phyloP scores from a whole-genome alignment of 2,329 filamentous ascomycete species.

The Botrytis fabae region DNA sequence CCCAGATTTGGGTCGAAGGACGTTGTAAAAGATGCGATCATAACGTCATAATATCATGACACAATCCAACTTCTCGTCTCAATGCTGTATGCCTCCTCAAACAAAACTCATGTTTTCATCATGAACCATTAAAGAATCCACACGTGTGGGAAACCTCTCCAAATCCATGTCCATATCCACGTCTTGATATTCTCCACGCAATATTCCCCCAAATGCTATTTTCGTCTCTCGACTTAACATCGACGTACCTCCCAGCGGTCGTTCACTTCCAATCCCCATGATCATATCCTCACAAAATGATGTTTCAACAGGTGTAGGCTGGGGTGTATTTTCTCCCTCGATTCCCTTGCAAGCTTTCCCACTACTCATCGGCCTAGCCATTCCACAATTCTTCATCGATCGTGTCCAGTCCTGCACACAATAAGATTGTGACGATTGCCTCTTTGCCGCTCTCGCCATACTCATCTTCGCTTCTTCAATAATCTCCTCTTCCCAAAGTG shows the following conservation, averaged over 20 bases:
- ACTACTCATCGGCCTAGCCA: not conserved
- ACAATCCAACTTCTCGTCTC: not conserved
- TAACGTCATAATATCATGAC: not conserved
- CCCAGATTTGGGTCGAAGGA: not conserved
- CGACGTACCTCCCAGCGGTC: slow-evolving; percentile 7
- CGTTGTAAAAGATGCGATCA: not conserved
- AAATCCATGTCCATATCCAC: not conserved
- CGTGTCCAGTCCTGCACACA: slow-evolving; percentile 13
- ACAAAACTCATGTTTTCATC: not conserved
- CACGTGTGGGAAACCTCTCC: not conserved
- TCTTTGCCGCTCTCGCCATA: slow-evolving; percentile 58
- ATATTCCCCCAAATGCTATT: slow-evolving; percentile 7
- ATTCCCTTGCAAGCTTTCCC: slow-evolving; percentile 18
- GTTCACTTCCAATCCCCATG: not conserved
- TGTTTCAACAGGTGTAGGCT: slow-evolving; percentile 16
- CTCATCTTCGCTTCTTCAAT: slow-evolving; percentile 61
- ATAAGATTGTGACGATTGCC: slow-evolving; percentile 19
- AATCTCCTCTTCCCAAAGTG: slow-evolving; percentile 56
- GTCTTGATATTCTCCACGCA: not conserved
- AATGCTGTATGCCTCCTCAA: not conserved
- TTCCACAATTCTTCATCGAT: slow-evolving; percentile 4
- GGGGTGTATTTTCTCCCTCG: slow-evolving; percentile 13
- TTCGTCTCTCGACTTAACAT: slow-evolving; percentile 14
- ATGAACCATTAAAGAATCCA: not conserved
- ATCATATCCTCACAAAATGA: not conserved